A percentile compares a stretch with the other conserved stretches of the same genome.
phyloP scores from a whole-genome alignment of 306 rosid genomes.

The Aeschynomene evenia region DNA sequence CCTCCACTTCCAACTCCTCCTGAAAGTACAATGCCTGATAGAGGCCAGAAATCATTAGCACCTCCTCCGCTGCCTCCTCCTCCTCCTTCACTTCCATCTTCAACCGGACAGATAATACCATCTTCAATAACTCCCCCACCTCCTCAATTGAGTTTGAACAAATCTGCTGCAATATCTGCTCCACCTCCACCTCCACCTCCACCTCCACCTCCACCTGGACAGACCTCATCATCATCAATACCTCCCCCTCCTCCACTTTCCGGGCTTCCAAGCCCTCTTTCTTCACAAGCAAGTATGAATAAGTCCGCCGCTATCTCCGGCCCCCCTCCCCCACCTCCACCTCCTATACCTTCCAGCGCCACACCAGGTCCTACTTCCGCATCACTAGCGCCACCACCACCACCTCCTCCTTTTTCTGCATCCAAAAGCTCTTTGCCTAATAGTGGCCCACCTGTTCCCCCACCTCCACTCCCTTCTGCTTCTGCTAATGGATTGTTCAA shows the following conservation, averaged over 20 bases:
- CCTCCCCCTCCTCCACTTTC: slow-evolving; percentile 46
- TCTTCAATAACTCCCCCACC: slow-evolving; percentile 36
- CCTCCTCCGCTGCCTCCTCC: slow-evolving; percentile 27
- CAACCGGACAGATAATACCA: too few species aligned
- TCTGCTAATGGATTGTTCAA: slow-evolving; percentile 47
- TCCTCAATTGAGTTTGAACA: too few species aligned
- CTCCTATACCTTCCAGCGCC: slow-evolving; percentile 34
- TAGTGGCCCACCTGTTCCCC: slow-evolving; percentile 60
- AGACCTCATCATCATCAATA: slow-evolving; percentile 32
- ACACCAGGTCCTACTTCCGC: slow-evolving; percentile 32
- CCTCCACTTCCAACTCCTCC: slow-evolving; percentile 25
- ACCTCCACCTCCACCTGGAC: slow-evolving; percentile 22
- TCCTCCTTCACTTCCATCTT: slow-evolving; percentile 27
- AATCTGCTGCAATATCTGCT: too few species aligned
- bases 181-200: slow-evolving; percentile 33
- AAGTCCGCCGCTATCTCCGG: slow-evolving; percentile 7
- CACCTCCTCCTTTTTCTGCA: slow-evolving; percentile 57
- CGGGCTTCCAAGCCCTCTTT: not conserved
- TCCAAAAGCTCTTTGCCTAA: slow-evolving; percentile 29
- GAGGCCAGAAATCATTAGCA: slow-evolving; percentile 30
- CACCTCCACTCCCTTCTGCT: slow-evolving; percentile 70
- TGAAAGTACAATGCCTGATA: slow-evolving; percentile 32
- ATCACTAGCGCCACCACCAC: slow-evolving; percentile 56
- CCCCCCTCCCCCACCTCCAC: slow-evolving; percentile 73
- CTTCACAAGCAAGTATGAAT: slow-evolving; percentile 19